These are phyloP conservation scores for Candida gorgasii DNA, from an alignment of 805 yeast genomes.

Conservation along the genomic window DNA sequence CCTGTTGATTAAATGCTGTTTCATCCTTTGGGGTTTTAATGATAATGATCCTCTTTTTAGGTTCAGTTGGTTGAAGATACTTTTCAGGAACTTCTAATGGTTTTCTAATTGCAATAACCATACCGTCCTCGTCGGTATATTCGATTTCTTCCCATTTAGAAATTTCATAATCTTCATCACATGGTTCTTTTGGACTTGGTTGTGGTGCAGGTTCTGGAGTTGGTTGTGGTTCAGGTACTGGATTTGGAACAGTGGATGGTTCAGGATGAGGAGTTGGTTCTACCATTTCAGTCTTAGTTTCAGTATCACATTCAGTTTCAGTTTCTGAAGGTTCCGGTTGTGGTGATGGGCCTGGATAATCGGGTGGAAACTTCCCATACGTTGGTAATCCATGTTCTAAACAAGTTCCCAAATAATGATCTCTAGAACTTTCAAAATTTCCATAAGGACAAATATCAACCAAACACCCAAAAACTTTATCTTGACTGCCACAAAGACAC, in stretches of 20 bases:
- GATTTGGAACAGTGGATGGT: conserved; percentile 3
- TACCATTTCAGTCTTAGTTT: neutral
- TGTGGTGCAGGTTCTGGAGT: conserved; percentile 4
- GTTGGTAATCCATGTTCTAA: conserved; percentile 32
- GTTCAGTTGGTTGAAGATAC: conserved; percentile 9
- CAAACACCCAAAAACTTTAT: conserved; percentile 44
- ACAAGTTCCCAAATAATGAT: conserved; percentile 52
- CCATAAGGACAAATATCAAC: conserved; percentile 48
- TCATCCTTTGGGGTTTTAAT: conserved; percentile 10
- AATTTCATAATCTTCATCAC: conserved; percentile 13
- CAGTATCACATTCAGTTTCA: neutral
- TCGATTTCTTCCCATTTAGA: conserved; percentile 26
- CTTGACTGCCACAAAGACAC: conserved; percentile 41
- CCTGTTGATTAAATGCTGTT: neutral
- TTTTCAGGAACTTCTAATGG: conserved; percentile 21
- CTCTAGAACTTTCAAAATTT: conserved; percentile 43
- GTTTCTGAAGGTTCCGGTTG: neutral
- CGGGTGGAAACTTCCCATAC: conserved; percentile 14
- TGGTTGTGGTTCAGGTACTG: conserved; percentile 2
- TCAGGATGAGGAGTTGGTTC: conserved; percentile 8
- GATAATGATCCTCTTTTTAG: conserved; percentile 17
- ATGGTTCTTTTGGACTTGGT: too few relatives aligned
- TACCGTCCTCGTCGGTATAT: conserved; percentile 20
- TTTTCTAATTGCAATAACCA: conserved; percentile 19
- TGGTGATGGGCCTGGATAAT: conserved; percentile 7